phyloP scores from a whole-genome alignment of 139 green algal species.

The Volvox africanus region DNA sequence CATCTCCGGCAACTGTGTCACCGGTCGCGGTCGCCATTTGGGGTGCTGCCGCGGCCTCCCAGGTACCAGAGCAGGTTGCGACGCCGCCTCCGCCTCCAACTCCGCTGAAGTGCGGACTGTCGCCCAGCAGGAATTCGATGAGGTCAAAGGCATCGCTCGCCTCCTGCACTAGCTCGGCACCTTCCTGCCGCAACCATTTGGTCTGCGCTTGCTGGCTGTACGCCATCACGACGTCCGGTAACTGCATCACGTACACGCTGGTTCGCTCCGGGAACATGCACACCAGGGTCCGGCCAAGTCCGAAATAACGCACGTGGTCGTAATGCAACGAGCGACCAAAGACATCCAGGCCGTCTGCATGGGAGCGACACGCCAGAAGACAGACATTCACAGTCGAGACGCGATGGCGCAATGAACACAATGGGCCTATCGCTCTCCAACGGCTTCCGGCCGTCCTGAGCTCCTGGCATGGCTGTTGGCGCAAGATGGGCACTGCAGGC shows the following conservation, averaged over 20 bases:
- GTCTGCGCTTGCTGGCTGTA: slow-evolving; percentile 67
- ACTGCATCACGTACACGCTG: slow-evolving; percentile 59
- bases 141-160: slow-evolving; percentile 71
- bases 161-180: slow-evolving; percentile 68
- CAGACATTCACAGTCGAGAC: too few relatives aligned
- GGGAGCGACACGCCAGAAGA: too few relatives aligned
- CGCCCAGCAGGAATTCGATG: slow-evolving; percentile 68
- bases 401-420: too few relatives aligned
- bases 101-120: slow-evolving; percentile 7
- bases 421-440: too few relatives aligned
- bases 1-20: neutral
- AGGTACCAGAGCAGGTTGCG: neutral
- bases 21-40: neutral
- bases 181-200: slow-evolving; percentile 75
- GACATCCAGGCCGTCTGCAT: slow-evolving; percentile 63
- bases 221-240: slow-evolving; percentile 65
- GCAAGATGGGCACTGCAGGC: too few relatives aligned
- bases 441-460: too few relatives aligned
- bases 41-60: neutral
- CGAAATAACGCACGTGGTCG: slow-evolving; percentile 88
- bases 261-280: slow-evolving; percentile 83
- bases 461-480: too few relatives aligned
- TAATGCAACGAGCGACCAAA: slow-evolving; percentile 65
- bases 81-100: neutral
- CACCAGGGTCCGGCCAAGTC: slow-evolving; percentile 75